Conservation (phyloP, 768 basidiomycete genomes). For the Trametes gibbosa region DNA sequence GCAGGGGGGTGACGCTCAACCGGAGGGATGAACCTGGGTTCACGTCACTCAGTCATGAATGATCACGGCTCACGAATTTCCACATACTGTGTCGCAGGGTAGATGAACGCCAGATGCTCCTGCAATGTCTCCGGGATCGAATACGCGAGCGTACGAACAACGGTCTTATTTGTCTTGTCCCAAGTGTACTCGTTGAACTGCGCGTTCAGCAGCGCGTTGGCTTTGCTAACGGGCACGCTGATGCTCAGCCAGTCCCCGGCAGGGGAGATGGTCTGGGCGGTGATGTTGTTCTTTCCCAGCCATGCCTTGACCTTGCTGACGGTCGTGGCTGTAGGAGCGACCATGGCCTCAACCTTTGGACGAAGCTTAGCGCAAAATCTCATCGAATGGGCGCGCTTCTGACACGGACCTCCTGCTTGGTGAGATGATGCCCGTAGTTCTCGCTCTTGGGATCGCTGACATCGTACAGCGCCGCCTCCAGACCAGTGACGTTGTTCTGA, state of each 20-base stretch:
- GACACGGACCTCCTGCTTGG: conserved; percentile 20
- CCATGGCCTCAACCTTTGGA: conserved; percentile 26
- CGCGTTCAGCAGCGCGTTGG: conserved; percentile 26
- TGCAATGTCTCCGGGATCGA: conserved; percentile 33
- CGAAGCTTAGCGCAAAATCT: neutral
- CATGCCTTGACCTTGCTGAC: conserved; percentile 27
- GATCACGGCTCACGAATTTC: neutral
- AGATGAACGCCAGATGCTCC: conserved; percentile 30
- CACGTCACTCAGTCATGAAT: neutral
- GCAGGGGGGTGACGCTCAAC: neutral
- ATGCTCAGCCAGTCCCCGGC: conserved; percentile 30
- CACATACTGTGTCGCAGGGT: conserved; percentile 28
- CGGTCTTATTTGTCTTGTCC: conserved; percentile 25
- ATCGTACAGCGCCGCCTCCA: conserved; percentile 35
- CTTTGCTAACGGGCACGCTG: conserved; percentile 26
- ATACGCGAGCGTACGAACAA: conserved; percentile 35
- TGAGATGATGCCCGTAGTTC: conserved; percentile 31
- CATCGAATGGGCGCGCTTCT: conserved; percentile 11
- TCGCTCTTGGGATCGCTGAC: conserved; percentile 38
- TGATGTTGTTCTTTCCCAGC: conserved; percentile 26
- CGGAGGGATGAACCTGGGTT: conserved; percentile 10
- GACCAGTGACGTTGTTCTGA: conserved; percentile 36
- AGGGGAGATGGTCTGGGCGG: conserved; percentile 23
- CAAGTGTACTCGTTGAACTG: conserved; percentile 31
- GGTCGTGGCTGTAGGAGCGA: conserved; percentile 22